Conservation (phyloP, 177 flowering plant genomes). For the Vitis hybrid region DNA sequence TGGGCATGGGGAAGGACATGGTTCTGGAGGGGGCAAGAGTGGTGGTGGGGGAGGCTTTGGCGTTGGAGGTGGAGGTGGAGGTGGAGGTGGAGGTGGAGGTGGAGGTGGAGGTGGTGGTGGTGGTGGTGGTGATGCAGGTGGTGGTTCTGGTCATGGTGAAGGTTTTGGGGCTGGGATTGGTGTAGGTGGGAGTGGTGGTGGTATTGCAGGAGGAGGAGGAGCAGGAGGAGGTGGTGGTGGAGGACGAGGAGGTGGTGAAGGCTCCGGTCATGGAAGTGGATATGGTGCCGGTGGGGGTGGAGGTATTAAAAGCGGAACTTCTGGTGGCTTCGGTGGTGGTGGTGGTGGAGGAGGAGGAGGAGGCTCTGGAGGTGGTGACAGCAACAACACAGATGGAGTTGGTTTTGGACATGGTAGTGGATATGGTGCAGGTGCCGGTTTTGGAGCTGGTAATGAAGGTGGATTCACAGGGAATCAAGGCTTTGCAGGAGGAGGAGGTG, state of each 20-base stretch:
- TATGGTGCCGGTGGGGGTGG: slow-evolving; percentile 20
- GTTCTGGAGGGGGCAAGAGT: slow-evolving; percentile 11
- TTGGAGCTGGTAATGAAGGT: no score
- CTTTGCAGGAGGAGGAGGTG: no score
- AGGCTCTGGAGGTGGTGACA: no score
- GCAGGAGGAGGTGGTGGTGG: slow-evolving; percentile 19
- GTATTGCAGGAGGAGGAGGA: slow-evolving; percentile 6
- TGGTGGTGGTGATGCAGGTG: slow-evolving; percentile 5
- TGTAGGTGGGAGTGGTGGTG: background rate
- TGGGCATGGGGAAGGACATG: slow-evolving; percentile 19
- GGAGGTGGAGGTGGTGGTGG: slow-evolving; percentile 15
- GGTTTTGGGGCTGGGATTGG: slow-evolving; percentile 11
- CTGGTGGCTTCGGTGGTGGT: no score
- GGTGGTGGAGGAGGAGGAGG: no score
- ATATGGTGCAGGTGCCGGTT: no score
- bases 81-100: slow-evolving; percentile 8
- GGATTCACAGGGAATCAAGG: no score
- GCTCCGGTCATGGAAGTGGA: slow-evolving; percentile 23
- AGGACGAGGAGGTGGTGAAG: slow-evolving; percentile 15
- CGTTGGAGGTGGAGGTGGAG: slow-evolving; percentile 10
- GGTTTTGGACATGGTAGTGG: no score
- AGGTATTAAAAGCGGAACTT: no score
- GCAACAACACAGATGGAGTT: no score
- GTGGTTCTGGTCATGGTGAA: slow-evolving; percentile 10
- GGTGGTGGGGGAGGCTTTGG: slow-evolving; percentile 11